Conservation (phyloP, 23 red algal species). For the Rhodosorus marinus region DNA sequence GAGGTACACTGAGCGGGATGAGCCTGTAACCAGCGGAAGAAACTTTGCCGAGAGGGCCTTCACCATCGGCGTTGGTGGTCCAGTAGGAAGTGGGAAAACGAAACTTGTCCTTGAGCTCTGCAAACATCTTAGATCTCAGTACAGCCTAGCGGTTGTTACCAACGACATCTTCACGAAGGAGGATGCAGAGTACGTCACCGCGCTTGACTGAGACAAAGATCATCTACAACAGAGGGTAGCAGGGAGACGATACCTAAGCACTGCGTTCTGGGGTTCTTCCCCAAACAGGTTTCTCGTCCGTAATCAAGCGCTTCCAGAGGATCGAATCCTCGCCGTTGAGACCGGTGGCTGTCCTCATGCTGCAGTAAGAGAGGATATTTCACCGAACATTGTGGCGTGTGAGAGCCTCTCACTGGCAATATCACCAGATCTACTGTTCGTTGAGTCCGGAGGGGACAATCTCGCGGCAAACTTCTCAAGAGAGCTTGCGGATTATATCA, state of each 20-base stretch:
- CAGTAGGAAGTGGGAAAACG: background rate
- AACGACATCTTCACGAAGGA: constrained; percentile 4
- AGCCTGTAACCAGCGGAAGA: background rate
- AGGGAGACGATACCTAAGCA: too few species aligned
- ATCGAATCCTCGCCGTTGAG: constrained; percentile 1
- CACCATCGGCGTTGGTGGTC: background rate
- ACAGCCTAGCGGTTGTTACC: constrained; percentile 1
- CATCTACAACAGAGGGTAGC: too few species aligned
- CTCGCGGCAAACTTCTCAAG: background rate
- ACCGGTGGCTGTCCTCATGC: constrained; percentile 3
- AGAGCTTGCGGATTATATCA: constrained; percentile 1
- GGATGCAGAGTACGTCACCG: constrained; percentile 8
- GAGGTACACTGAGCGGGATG: background rate
- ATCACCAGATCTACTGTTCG: background rate
- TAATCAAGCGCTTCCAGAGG: constrained; percentile 2
- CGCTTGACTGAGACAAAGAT: too few species aligned
- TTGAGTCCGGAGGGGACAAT: constrained; percentile 3
- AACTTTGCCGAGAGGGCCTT: background rate
- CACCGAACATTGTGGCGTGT: background rate
- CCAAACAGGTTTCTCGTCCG: background rate
- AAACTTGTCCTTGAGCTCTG: too few species aligned
- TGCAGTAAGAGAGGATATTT: constrained; percentile 4
- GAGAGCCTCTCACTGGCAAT: background rate
- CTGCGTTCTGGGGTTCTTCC: too few species aligned
- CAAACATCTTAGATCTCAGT: background rate